Conservation (phyloP, 2,329 filamentous ascomycete genomes). For the Aureobasidium subglaciale region DNA sequence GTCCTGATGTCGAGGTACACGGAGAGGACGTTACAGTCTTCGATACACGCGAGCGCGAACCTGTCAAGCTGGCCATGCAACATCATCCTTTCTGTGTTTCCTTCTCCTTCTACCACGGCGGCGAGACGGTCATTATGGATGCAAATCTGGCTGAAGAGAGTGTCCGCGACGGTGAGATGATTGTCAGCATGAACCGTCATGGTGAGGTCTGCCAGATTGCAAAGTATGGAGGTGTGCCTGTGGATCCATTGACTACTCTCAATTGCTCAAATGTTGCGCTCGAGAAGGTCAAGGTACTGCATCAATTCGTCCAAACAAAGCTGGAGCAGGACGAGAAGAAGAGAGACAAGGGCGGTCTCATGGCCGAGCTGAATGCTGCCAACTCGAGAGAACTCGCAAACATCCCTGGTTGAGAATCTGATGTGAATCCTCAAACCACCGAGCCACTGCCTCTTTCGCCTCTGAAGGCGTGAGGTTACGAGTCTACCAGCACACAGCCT, state of each 20-base stretch:
- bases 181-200: constrained; percentile 79
- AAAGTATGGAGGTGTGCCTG: constrained; percentile 76
- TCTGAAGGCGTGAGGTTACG: not conserved
- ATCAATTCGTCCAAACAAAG: constrained; percentile 62
- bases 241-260: constrained; percentile 73
- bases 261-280: constrained; percentile 68
- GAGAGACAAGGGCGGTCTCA: constrained; percentile 69
- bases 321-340: constrained; percentile 71
- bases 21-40: constrained; percentile 81
- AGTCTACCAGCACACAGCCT: not conserved
- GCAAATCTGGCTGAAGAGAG: constrained; percentile 69
- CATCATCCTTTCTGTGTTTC: constrained; percentile 90
- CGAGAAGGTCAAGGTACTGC: constrained; percentile 73
- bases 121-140: constrained; percentile 65
- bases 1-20: constrained; percentile 81
- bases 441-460: not conserved
- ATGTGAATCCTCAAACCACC: not conserved
- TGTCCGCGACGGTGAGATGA: constrained; percentile 63
- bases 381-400: constrained; percentile 56
- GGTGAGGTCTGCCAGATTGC: constrained; percentile 88
- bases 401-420: constrained; percentile 16
- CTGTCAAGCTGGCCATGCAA: constrained; percentile 81
- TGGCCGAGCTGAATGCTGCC: constrained; percentile 74
- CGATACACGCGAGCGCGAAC: constrained; percentile 76
- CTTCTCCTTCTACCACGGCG: constrained; percentile 70